Conservation (phyloP, 257 asterid genomes). For the Eucommia ulmoides region DNA sequence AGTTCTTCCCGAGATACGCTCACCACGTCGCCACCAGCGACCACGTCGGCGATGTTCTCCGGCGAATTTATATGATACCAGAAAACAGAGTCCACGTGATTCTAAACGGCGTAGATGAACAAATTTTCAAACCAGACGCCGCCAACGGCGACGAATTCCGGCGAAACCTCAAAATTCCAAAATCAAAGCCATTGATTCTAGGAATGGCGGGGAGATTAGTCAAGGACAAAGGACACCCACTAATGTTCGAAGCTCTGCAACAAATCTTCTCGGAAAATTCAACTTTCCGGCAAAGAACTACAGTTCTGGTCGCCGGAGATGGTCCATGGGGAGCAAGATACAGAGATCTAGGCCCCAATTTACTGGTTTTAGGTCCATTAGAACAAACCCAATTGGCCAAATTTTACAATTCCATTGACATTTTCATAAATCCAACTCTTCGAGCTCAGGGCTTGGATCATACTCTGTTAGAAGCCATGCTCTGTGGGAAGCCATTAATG, state of each 20-base stretch:
- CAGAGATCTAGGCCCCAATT: slow-evolving; percentile 38
- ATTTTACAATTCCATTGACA: slow-evolving; percentile 48
- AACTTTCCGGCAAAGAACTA: slow-evolving; percentile 24
- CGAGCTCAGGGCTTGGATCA: slow-evolving; percentile 80
- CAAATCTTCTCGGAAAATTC: slow-evolving; percentile 45
- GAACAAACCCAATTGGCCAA: slow-evolving; percentile 34
- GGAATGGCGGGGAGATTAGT: slow-evolving; percentile 80
- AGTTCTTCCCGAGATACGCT: slow-evolving; percentile 46
- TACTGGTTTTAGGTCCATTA: slow-evolving; percentile 49
- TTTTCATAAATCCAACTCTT: slow-evolving; percentile 62
- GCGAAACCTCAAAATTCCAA: slow-evolving; percentile 10
- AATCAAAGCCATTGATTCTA: slow-evolving; percentile 25
- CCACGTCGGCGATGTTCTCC: slow-evolving; percentile 58
- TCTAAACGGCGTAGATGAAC: slow-evolving; percentile 45
- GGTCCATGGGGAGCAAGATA: slow-evolving; percentile 73
- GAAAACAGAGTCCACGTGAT: slow-evolving; percentile 54
- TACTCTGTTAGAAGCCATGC: slow-evolving; percentile 59
- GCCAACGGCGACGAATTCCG: slow-evolving; percentile 9
- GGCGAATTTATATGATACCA: slow-evolving; percentile 62
- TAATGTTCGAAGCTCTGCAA: slow-evolving; percentile 49
- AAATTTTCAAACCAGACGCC: slow-evolving; percentile 32
- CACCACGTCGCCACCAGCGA: slow-evolving; percentile 82
- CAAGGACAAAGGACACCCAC: slow-evolving; percentile 73
- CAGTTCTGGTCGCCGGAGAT: slow-evolving; percentile 62
- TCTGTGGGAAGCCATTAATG: slow-evolving; percentile 59